phyloP scores from a whole-genome alignment of 768 basidiomycete species.

The Suillus hirtellus region DNA sequence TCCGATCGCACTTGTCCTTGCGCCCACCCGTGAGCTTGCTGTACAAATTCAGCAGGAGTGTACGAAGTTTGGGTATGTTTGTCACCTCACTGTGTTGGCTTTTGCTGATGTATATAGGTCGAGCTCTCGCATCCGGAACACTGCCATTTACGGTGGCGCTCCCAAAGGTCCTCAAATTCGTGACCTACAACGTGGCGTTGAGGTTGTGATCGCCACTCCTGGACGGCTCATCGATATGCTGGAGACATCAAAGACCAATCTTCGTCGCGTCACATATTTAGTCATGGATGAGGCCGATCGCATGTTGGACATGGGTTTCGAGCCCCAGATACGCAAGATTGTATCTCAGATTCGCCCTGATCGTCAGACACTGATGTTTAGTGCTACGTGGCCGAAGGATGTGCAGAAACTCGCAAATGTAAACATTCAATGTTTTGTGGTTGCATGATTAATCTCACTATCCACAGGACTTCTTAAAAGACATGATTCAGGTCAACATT shows the following conservation, averaged over 20 bases:
- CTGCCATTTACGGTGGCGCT: constrained; percentile 98
- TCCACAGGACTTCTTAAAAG: constrained; percentile 85
- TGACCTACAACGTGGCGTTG: constrained; percentile 94
- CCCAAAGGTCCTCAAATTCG: constrained; percentile 99
- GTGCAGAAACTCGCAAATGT: constrained; percentile 96
- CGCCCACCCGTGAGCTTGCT: constrained; percentile 96
- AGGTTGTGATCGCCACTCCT: constrained; percentile 99
- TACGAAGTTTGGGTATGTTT: constrained; percentile 88
- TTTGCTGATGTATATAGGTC: constrained; percentile 43
- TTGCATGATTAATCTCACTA: constrained; percentile 7
- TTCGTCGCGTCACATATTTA: constrained; percentile 93
- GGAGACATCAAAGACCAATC: constrained; percentile 93
- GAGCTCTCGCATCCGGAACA: constrained; percentile 96
- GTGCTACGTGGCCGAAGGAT: constrained; percentile 99
- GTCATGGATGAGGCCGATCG: constrained; percentile 99
- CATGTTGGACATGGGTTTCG: constrained; percentile 99
- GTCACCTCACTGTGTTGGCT: constrained; percentile 9
- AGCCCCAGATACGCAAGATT: constrained; percentile 99
- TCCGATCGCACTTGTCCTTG: constrained; percentile 94
- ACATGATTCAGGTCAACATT: constrained; percentile 98
- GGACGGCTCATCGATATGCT: constrained; percentile 99
- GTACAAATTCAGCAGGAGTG: constrained; percentile 99
- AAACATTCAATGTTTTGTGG: constrained; percentile 17
- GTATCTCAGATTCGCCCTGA: constrained; percentile 97
- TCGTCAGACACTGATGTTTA: constrained; percentile 98